Conservation (phyloP, 2,329 filamentous ascomycete genomes). For the Diaporthe nobilis region DNA sequence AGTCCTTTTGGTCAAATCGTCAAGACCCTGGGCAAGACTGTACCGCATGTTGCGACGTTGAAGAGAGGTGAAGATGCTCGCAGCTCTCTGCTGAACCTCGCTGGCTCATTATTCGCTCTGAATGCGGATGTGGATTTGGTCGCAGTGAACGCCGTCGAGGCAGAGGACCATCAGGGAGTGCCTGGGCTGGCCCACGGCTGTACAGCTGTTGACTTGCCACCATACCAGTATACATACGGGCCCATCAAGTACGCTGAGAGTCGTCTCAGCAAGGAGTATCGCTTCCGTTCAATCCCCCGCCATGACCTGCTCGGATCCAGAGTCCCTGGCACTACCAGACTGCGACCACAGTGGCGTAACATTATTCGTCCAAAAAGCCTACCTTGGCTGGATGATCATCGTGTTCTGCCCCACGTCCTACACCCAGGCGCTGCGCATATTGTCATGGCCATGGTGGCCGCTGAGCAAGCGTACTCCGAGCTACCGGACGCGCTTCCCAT, state of each 20-base stretch:
- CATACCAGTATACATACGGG: conserved; percentile 39
- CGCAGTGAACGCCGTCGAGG: not conserved
- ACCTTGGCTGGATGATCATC: conserved; percentile 42
- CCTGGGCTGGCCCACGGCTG: not conserved
- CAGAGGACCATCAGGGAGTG: not conserved
- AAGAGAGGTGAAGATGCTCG: not conserved
- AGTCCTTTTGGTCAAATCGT: conserved; percentile 48
- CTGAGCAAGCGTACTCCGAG: not conserved
- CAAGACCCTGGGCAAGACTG: conserved; percentile 6
- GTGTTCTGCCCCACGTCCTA: conserved; percentile 40
- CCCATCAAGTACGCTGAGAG: conserved; percentile 30
- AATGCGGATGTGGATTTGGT: not conserved
- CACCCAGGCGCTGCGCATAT: conserved; percentile 34
- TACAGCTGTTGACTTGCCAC: conserved; percentile 42
- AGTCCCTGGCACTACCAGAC: conserved; percentile 49
- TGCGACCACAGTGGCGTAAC: conserved; percentile 53
- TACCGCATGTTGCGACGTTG: not conserved
- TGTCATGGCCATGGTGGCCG: conserved; percentile 11
- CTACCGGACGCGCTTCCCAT: not conserved
- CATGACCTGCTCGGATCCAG: conserved; percentile 57
- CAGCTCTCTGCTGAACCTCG: not conserved
- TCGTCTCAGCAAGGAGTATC: conserved; percentile 47
- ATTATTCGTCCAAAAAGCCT: not conserved
- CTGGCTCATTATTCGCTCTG: not conserved
- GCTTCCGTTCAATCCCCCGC: conserved; percentile 51